Percentiles rank a stretch among this genome's conserved stretches.
These are phyloP conservation scores for Eucalyptus erythrocorys DNA, from an alignment of 345 rosid species.

Conservation along the genomic window DNA sequence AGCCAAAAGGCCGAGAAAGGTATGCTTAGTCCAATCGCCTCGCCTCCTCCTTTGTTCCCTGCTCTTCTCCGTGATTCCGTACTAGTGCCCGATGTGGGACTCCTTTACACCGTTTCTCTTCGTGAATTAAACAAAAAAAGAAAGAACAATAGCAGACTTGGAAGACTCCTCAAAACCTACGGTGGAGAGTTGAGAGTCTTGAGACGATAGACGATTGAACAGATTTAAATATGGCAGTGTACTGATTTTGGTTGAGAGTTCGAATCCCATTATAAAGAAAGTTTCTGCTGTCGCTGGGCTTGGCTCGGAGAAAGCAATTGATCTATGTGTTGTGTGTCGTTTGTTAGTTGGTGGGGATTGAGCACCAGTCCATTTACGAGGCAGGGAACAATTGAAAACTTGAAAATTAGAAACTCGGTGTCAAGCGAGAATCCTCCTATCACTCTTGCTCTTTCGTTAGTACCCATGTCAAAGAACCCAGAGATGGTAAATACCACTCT, in stretches of 20 bases:
- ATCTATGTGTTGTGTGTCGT: not conserved
- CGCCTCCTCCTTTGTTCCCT: fast-evolving
- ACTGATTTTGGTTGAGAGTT: not conserved
- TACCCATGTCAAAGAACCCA: not conserved
- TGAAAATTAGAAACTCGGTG: not conserved
- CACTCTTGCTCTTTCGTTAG: not conserved
- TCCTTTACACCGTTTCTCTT: not conserved
- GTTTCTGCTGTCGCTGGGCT: not conserved
- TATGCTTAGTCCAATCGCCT: fast-evolving
- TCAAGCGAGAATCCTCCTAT: not conserved
- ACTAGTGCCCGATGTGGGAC: not conserved
- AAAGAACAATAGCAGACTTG: not conserved
- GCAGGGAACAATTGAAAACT: not conserved
- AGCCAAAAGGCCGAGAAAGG: conserved; percentile 67
- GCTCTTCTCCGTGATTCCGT: not conserved
- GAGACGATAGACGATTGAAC: not conserved
- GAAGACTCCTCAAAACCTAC: not conserved
- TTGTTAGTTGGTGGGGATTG: not conserved
- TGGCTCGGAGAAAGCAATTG: not conserved
- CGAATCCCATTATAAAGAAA: not conserved
- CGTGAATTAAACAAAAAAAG: fast-evolving
- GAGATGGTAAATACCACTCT: not conserved
- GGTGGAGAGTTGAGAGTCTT: not conserved
- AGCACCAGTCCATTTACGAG: not conserved
- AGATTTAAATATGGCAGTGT: not conserved